Conservation (phyloP, 495 filamentous ascomycete species). For the Penicillium robsamsonii region DNA sequence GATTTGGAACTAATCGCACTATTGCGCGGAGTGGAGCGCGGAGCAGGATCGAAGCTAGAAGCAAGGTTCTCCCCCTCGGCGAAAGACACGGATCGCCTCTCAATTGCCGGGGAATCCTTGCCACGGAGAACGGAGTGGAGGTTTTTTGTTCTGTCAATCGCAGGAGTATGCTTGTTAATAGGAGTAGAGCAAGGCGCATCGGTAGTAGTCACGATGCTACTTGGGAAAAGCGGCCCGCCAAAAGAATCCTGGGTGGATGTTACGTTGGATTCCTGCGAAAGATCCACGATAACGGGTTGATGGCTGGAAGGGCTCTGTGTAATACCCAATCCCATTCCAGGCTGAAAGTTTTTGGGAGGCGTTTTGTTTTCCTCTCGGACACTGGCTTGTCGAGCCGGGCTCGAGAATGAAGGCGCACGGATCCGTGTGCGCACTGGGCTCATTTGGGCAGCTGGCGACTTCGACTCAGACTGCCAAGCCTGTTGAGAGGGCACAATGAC, state of each 20-base stretch:
- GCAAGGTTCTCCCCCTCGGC: constrained; percentile 16
- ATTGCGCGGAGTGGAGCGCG: constrained; percentile 9
- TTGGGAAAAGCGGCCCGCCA: constrained; percentile 3
- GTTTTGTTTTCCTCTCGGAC: constrained; percentile 4
- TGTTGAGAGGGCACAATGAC: neutral
- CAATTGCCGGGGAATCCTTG: constrained; percentile 20
- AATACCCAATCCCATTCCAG: constrained; percentile 33
- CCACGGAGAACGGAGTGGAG: constrained; percentile 26
- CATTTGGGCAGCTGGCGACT: neutral
- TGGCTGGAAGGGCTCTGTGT: constrained; percentile 29
- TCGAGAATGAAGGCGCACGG: constrained; percentile 25
- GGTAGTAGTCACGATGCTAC: neutral
- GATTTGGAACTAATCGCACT: neutral
- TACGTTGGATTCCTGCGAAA: neutral
- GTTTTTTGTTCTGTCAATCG: constrained; percentile 16
- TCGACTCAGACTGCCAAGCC: neutral
- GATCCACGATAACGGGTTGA: neutral
- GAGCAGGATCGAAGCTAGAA: constrained; percentile 8
- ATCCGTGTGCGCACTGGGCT: constrained; percentile 18
- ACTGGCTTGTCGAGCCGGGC: constrained; percentile 21
- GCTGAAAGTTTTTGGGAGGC: neutral
- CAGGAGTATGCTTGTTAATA: constrained; percentile 2
- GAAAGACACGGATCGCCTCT: constrained; percentile 34
- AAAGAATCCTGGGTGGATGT: constrained; percentile 8
- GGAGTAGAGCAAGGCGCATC: neutral